Evolutionary conservation across 2,329 filamentous ascomycete species (phyloP).

Genomic region (Alternaria sp.): DNA sequence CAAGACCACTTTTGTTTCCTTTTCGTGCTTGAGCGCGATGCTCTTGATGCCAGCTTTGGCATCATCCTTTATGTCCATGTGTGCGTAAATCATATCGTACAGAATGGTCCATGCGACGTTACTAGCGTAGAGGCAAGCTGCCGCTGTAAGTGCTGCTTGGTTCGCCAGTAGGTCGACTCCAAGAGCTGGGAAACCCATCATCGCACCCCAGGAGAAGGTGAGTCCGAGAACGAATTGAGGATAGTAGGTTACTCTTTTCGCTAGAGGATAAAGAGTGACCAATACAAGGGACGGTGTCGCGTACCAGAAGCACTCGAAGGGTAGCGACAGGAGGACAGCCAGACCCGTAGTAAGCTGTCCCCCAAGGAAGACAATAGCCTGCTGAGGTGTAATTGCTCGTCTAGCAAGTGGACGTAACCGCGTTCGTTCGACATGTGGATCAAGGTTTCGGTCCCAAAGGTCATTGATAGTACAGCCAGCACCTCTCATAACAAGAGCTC

Average conservation of each 20-base stretch:
- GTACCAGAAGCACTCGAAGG: constrained; percentile 76
- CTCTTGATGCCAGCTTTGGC: constrained; percentile 87
- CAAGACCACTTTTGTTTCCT: constrained; percentile 78
- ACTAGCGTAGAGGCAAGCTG: constrained; percentile 75
- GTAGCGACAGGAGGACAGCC: constrained; percentile 78
- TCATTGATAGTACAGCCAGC: constrained; percentile 91
- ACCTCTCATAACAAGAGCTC: constrained; percentile 84
- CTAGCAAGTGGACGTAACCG: constrained; percentile 82
- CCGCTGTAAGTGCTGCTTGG: constrained; percentile 68
- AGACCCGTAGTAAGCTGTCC: constrained; percentile 77
- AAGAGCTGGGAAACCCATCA: constrained; percentile 86
- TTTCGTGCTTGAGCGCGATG: constrained; percentile 81
- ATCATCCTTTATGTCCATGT: constrained; percentile 90
- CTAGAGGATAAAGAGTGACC: constrained; percentile 79
- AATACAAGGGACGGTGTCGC: constrained; percentile 77
- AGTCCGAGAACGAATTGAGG: constrained; percentile 84
- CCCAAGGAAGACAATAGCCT: constrained; percentile 78
- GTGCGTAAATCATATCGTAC: constrained; percentile 93
- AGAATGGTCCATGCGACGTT: constrained; percentile 87
- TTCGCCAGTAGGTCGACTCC: constrained; percentile 77
- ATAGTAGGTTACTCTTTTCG: constrained; percentile 87
- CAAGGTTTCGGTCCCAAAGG: constrained; percentile 87
- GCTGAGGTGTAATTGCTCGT: constrained; percentile 74
- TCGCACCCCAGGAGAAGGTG: constrained; percentile 88
- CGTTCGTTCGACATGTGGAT: constrained; percentile 79